Evolutionary conservation across 495 filamentous ascomycete genomes (phyloP).

Genomic region (Neurospora sp.): DNA sequence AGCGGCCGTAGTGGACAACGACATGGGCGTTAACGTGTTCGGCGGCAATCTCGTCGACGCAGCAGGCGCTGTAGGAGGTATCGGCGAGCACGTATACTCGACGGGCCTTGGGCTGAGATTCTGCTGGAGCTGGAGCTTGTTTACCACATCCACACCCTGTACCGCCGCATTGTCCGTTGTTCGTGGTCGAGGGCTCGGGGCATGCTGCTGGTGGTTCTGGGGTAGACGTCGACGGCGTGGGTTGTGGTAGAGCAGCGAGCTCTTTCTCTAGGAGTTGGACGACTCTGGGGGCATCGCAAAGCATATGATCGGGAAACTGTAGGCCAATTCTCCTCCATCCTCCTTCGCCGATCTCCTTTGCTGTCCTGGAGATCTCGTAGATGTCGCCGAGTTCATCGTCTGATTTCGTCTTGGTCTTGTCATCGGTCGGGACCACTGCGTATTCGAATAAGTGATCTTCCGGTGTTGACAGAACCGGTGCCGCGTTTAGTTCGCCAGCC

Average conservation of each 20-base stretch:
- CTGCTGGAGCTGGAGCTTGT: neutral
- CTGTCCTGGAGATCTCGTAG: slow-evolving; percentile 81
- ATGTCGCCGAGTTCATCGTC: slow-evolving; percentile 65
- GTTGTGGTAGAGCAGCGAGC: slow-evolving; percentile 25
- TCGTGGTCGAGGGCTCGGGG: neutral
- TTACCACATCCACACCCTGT: neutral
- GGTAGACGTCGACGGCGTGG: neutral
- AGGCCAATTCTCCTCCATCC: slow-evolving; percentile 72
- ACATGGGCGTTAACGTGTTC: slow-evolving; percentile 88
- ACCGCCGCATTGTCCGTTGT: neutral
- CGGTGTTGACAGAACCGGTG: slow-evolving; percentile 82
- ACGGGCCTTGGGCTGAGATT: slow-evolving; percentile 8
- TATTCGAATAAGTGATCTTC: slow-evolving; percentile 67
- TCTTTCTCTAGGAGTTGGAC: slow-evolving; percentile 55
- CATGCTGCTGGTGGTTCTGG: neutral
- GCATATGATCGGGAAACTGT: slow-evolving; percentile 90
- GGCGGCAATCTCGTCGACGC: slow-evolving; percentile 93
- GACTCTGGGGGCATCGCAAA: slow-evolving; percentile 75
- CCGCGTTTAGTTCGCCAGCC: slow-evolving; percentile 28
- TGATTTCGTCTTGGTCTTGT: slow-evolving; percentile 30
- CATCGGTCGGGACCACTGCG: slow-evolving; percentile 18
- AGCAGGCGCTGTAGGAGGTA: slow-evolving; percentile 94
- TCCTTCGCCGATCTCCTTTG: slow-evolving; percentile 58
- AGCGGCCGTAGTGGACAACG: slow-evolving; percentile 88
- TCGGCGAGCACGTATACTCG: slow-evolving; percentile 78